phyloP scores from a whole-genome alignment of 2,329 filamentous ascomycete genomes.

The Dactylellina sp. region DNA sequence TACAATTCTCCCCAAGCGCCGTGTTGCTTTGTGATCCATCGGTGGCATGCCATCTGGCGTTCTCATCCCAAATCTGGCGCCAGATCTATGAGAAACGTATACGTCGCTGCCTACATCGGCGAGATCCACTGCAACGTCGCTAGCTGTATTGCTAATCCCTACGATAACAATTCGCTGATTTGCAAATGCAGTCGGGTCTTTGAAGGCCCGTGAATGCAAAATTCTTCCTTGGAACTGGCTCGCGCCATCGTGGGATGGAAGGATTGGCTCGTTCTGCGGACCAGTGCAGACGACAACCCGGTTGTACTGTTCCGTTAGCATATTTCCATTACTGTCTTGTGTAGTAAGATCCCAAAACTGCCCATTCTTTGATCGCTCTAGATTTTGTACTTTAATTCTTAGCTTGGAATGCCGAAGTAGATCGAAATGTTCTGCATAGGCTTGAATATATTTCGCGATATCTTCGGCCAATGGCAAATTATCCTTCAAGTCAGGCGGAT shows the following conservation, averaged over 20 bases:
- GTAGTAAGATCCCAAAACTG: conserved; percentile 23
- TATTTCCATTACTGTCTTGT: conserved; percentile 16
- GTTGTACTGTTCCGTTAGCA: conserved; percentile 16
- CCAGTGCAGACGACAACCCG: conserved; percentile 35
- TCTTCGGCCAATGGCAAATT: conserved; percentile 22
- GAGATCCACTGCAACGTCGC: conserved; percentile 59
- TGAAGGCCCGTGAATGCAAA: conserved; percentile 59
- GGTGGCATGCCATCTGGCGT: conserved; percentile 50
- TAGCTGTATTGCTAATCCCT: conserved; percentile 60
- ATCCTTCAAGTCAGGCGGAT: conserved; percentile 22
- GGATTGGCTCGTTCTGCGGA: conserved; percentile 19
- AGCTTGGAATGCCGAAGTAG: conserved; percentile 15
- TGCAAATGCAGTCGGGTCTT: conserved; percentile 34
- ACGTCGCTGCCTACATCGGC: conserved; percentile 18
- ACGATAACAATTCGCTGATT: conserved; percentile 57
- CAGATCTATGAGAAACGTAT: conserved; percentile 29
- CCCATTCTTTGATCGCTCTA: conserved; percentile 8
- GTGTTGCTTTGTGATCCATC: conserved; percentile 58
- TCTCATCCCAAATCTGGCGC: conserved; percentile 9
- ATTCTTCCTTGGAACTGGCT: conserved; percentile 59
- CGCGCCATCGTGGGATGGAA: conserved; percentile 27
- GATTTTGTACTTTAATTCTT: conserved; percentile 1
- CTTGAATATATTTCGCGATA: conserved; percentile 33
- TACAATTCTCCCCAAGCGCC: conserved; percentile 55
- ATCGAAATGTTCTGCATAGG: conserved; percentile 23